phyloP scores from a whole-genome alignment of 1,284 basidiomycete genomes.

The Malassezia arunalokei region DNA sequence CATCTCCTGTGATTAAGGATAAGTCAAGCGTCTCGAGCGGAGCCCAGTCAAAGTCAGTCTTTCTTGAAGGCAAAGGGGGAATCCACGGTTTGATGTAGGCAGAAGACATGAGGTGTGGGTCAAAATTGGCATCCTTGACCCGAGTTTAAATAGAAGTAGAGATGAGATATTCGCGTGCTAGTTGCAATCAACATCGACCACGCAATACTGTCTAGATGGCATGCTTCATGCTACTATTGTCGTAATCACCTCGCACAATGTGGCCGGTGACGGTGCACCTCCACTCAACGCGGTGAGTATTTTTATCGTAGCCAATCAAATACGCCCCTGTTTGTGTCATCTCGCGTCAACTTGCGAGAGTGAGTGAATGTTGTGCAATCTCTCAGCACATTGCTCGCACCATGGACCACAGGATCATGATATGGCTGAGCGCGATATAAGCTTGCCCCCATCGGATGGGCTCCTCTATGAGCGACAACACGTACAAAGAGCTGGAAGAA shows the following conservation, averaged over 20 bases:
- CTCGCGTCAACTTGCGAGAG: not conserved
- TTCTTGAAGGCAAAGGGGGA: constrained; percentile 27
- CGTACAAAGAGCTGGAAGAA: not conserved
- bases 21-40: constrained; percentile 40
- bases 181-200: too few relatives aligned
- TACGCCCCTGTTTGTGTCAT: not conserved
- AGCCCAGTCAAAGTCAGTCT: constrained; percentile 40
- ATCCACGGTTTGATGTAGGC: constrained; percentile 29
- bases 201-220: not conserved
- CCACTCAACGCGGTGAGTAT: not conserved
- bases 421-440: not conserved
- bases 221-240: not conserved
- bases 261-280: too few relatives aligned
- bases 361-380: not conserved
- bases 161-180: too few relatives aligned
- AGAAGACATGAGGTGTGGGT: not conserved
- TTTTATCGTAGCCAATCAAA: not conserved
- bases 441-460: not conserved
- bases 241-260: not conserved
- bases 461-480: not conserved
- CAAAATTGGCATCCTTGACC: not conserved
- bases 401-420: too few relatives aligned
- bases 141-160: too few relatives aligned
- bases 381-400: too few relatives aligned
- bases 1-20: constrained; percentile 28